Base-by-base conservation (phyloP, 108 stramenopile genomes). In the Nitzschia putrida region DNA sequence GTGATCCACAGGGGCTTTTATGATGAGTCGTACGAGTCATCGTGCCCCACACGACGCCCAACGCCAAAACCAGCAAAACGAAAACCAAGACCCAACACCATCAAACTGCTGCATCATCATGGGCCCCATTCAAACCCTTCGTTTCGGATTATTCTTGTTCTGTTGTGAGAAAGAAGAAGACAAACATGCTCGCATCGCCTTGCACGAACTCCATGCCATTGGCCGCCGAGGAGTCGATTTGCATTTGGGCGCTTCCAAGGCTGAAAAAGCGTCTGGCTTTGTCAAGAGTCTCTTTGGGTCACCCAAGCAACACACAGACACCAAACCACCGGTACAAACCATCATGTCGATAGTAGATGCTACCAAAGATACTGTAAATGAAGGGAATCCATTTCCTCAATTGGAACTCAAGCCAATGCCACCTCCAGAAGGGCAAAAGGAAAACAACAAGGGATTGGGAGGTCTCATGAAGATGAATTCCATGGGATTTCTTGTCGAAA, bases 141-240 rank as follows among this genome's bases (percentile, higher is more conserved):
- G 66, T 12, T 43, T 76, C 44, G 88, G 91, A 18, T 53, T 53
- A 25, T 22, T 89, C 8, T 88, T 87, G 38, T 88, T 86, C 13
- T 93, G 91, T 57, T 76, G 84, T 7, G 85, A 93, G 80, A 80
- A 75, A 40, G 81, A 81, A 25, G 88, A 86, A 56, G 76, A 93
- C 57, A 50, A 64, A 38, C 57, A 74, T 44, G 91, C 88, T 3
- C 71, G 88, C 25, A 56, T 67, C 37, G 79, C 87, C 13, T 66
- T 86, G 20, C 69, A 80, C 65, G 52, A 76, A 41, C 37, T 93
- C n/a, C 70, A 78, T 22, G 45, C 55, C n/a, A 20, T 80, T n/a
- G 67, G 73, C 6, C 16, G 61, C 44, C 23, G 52, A 8, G 64
- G 63, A 26, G 80, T 86, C 10, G 69, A 79, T 61, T 85, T 82